Percentiles rank a stretch among this genome's conserved stretches.
Evolutionary conservation across 2,329 filamentous ascomycete genomes (phyloP).

Genomic region (Pseudogymnoascus sp.): DNA sequence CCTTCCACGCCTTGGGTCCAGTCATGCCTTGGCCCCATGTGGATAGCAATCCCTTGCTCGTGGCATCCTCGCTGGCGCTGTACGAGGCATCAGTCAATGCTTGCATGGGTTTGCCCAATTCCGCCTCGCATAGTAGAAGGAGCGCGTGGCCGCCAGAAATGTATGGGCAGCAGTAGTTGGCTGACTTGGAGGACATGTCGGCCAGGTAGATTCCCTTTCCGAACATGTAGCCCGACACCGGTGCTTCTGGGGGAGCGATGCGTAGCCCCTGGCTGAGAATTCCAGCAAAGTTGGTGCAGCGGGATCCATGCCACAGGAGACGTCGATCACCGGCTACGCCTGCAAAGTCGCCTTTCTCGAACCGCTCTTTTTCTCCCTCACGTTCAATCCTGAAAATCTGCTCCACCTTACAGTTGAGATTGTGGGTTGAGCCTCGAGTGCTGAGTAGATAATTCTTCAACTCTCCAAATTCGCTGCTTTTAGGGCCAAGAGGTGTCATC

Average conservation of each 20-base stretch:
- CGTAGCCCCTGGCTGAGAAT: constrained; percentile 82
- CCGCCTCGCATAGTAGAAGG: constrained; percentile 76
- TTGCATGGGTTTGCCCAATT: constrained; percentile 69
- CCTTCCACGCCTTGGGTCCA: constrained; percentile 66
- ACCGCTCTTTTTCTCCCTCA: constrained; percentile 56
- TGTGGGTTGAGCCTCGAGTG: constrained; percentile 62
- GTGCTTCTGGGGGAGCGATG: constrained; percentile 82
- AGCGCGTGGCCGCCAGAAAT: constrained; percentile 64
- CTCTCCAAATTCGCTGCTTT: constrained; percentile 52
- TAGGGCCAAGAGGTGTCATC: constrained; percentile 49
- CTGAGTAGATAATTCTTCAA: constrained; percentile 60
- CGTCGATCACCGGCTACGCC: constrained; percentile 51
- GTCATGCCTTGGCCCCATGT: constrained; percentile 64
- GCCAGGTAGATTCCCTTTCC: constrained; percentile 85
- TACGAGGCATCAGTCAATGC: constrained; percentile 52
- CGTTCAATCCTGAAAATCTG: constrained; percentile 81
- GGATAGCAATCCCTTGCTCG: constrained; percentile 50
- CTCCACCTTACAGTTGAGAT: constrained; percentile 51
- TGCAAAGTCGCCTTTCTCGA: constrained; percentile 18
- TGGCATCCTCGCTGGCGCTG: constrained; percentile 56
- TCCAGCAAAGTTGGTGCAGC: constrained; percentile 76
- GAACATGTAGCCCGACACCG: constrained; percentile 77
- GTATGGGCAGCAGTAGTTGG: constrained; percentile 62
- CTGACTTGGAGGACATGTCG: constrained; percentile 77
- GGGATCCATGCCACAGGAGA: constrained; percentile 82